These are phyloP conservation scores for Ophiocordyceps camponoti-leonardi DNA, from an alignment of 2,329 filamentous ascomycete species.

Conservation along the genomic window DNA sequence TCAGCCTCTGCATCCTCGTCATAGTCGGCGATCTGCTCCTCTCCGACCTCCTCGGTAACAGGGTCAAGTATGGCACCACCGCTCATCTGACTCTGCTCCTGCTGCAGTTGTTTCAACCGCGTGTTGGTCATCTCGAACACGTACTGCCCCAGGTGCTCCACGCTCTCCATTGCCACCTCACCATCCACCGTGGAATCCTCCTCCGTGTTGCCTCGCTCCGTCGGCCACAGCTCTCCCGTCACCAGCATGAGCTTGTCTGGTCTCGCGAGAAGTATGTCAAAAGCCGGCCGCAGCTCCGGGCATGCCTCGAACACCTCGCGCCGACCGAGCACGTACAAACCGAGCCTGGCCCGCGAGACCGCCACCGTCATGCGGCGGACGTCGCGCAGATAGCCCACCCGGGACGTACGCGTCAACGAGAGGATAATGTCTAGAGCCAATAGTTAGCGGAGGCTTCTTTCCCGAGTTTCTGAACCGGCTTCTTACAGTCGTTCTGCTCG, in stretches of 20 bases:
- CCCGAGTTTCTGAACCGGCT: not conserved
- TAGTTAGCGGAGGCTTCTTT: not conserved
- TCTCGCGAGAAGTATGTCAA: slow-evolving; percentile 59
- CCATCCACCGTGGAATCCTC: slow-evolving; percentile 27
- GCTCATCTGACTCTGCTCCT: slow-evolving; percentile 12
- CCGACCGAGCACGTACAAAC: slow-evolving; percentile 81
- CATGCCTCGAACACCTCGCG: slow-evolving; percentile 77
- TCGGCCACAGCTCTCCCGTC: slow-evolving; percentile 74
- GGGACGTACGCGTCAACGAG: slow-evolving; percentile 74
- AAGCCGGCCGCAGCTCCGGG: slow-evolving; percentile 74
- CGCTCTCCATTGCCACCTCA: slow-evolving; percentile 63
- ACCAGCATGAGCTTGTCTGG: slow-evolving; percentile 68
- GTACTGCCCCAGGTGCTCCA: slow-evolving; percentile 91
- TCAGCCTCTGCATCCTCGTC: slow-evolving; percentile 13
- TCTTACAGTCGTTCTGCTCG: slow-evolving; percentile 93
- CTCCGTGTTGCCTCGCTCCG: slow-evolving; percentile 31
- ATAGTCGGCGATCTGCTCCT: slow-evolving; percentile 13
- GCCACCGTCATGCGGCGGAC: slow-evolving; percentile 88
- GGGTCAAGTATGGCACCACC: slow-evolving; percentile 7
- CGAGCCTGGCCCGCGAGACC: slow-evolving; percentile 77
- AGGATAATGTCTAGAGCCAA: slow-evolving; percentile 64
- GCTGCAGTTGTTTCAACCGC: slow-evolving; percentile 30
- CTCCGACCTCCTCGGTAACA: slow-evolving; percentile 10
- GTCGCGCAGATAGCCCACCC: slow-evolving; percentile 84
- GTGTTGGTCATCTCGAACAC: slow-evolving; percentile 87